These are phyloP conservation scores for Lanmaoa rubissima DNA, from an alignment of 768 basidiomycete genomes.

Conservation along the genomic window DNA sequence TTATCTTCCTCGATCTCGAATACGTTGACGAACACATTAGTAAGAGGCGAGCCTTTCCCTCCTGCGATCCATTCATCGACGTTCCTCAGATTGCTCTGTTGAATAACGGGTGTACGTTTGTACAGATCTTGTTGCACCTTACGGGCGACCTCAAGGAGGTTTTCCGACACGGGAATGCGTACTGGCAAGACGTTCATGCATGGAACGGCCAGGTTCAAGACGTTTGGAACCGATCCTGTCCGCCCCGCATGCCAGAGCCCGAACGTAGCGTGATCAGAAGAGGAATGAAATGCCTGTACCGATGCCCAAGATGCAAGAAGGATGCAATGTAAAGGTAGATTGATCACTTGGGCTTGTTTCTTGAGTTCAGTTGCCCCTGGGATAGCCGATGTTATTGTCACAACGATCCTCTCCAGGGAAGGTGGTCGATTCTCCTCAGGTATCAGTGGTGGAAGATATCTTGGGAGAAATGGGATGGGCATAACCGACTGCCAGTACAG, in stretches of 20 bases:
- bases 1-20: slow-evolving; percentile 33
- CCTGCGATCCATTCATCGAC: slow-evolving; percentile 39
- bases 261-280: slow-evolving; percentile 34
- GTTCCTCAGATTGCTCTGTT: slow-evolving; percentile 39
- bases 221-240: slow-evolving; percentile 33
- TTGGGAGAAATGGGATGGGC: slow-evolving; percentile 25
- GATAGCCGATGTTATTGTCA: slow-evolving; percentile 41
- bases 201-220: slow-evolving; percentile 42
- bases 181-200: slow-evolving; percentile 46
- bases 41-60: slow-evolving; percentile 31
- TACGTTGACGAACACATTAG: slow-evolving; percentile 46
- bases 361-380: slow-evolving; percentile 44
- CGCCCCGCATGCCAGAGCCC: slow-evolving; percentile 50
- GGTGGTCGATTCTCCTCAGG: neutral
- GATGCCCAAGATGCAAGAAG: slow-evolving; percentile 45
- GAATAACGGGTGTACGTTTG: slow-evolving; percentile 37
- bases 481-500: slow-evolving; percentile 40
- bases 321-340: slow-evolving; percentile 39
- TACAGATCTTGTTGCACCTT: slow-evolving; percentile 37
- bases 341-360: slow-evolving; percentile 38
- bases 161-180: slow-evolving; percentile 23
- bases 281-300: slow-evolving; percentile 34
- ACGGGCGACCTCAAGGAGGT: slow-evolving; percentile 30
- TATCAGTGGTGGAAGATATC: slow-evolving; percentile 26
- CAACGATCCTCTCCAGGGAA: slow-evolving; percentile 10